phyloP scores from a whole-genome alignment of 805 yeast species.

The Candida taoyuanica region DNA sequence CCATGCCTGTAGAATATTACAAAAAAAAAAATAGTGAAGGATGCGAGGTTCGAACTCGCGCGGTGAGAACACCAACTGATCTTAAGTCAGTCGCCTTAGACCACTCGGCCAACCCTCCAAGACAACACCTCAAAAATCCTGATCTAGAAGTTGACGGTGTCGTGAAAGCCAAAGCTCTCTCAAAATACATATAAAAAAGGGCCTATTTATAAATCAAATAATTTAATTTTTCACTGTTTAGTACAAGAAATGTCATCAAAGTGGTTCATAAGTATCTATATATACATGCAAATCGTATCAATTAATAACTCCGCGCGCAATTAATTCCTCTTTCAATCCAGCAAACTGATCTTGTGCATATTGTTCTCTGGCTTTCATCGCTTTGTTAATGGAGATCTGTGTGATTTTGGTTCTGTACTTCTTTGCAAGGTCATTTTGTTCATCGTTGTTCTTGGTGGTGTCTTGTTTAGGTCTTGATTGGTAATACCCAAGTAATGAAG shows the following conservation, averaged over 20 bases:
- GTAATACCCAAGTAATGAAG: slow-evolving; percentile 17
- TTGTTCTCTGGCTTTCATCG: slow-evolving; percentile 28
- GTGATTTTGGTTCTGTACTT: slow-evolving; percentile 23
- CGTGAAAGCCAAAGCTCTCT: no score
- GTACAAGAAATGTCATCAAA: slow-evolving; percentile 2
- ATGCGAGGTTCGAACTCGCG: slow-evolving; percentile 24
- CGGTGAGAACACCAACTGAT: slow-evolving; percentile 22
- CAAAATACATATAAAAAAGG: no score
- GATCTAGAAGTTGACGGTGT: no score
- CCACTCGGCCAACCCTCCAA: slow-evolving; percentile 25
- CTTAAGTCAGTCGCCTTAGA: slow-evolving; percentile 24
- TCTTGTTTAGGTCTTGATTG: no score
- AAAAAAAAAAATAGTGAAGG: slow-evolving; percentile 14
- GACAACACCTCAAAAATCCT: background rate
- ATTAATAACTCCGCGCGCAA: slow-evolving; percentile 17
- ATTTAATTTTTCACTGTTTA: no score
- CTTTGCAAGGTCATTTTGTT: no score
- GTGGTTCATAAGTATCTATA: background rate
- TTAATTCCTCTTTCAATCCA: slow-evolving; percentile 30
- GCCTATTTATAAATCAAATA: no score
- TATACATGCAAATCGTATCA: background rate
- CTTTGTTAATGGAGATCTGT: slow-evolving; percentile 26
- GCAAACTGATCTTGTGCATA: slow-evolving; percentile 30
- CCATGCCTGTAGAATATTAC: background rate
- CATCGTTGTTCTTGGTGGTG: no score